Percentiles rank a stretch among this genome's conserved stretches.
Evolutionary conservation across 306 rosid species (phyloP).

Genomic region (Morella rubra): DNA sequence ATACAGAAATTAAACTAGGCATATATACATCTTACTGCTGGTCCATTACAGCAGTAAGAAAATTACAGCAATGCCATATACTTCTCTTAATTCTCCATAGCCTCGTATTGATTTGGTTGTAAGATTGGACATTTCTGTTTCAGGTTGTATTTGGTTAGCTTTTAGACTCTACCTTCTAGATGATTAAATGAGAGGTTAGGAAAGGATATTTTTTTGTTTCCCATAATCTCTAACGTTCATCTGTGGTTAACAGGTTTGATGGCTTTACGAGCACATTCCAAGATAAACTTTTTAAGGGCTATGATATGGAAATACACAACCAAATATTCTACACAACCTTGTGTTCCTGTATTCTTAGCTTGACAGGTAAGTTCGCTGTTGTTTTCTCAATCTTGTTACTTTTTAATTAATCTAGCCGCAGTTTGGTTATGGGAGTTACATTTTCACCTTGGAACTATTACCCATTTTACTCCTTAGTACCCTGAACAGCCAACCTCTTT

Average conservation of each 20-base stretch:
- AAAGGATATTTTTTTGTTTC: not conserved
- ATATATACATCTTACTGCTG: not conserved
- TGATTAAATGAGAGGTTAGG: not conserved
- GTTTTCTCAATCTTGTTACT: slow-evolving; percentile 17
- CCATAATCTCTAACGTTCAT: slow-evolving; percentile 15
- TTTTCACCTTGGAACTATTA: no score
- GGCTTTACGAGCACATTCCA: slow-evolving; percentile 99
- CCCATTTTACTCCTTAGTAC: no score
- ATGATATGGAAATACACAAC: slow-evolving; percentile 97
- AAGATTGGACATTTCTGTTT: not conserved
- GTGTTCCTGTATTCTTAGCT: slow-evolving; percentile 88
- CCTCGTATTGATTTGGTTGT: not conserved
- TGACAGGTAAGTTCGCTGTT: slow-evolving; percentile 61
- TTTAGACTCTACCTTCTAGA: slow-evolving; percentile 1
- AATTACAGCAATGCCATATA: not conserved
- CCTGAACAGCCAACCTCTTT: no score
- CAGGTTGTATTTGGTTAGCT: not conserved
- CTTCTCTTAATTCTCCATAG: not conserved
- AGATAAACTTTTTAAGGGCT: slow-evolving; percentile 92
- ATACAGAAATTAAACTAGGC: not conserved
- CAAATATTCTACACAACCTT: slow-evolving; percentile 92
- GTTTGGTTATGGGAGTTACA: not conserved
- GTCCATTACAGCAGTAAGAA: no score
- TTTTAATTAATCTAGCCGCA: slow-evolving; percentile 14
- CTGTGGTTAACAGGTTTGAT: slow-evolving; percentile 54